Evolutionary conservation across 1,284 basidiomycete genomes (phyloP).

Genomic region (Flammula alnicola): DNA sequence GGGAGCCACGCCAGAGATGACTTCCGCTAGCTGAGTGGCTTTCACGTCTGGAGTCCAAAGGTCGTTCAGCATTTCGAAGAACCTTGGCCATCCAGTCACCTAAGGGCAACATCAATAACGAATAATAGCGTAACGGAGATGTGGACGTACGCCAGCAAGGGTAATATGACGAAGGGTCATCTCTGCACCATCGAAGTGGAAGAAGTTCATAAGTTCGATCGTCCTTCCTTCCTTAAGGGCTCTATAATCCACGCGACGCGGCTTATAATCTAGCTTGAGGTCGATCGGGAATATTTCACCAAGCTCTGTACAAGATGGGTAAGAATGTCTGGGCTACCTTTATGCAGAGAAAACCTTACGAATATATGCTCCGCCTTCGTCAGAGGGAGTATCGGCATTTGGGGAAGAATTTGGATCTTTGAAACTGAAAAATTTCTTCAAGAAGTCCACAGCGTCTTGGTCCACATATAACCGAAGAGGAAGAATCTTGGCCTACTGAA

Average conservation of each 20-base stretch:
- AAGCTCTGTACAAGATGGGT: slow-evolving; percentile 59
- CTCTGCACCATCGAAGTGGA: slow-evolving; percentile 98
- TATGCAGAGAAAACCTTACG: slow-evolving; percentile 49
- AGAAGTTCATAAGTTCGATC: slow-evolving; percentile 99
- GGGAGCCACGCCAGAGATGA: slow-evolving; percentile 96
- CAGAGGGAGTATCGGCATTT: slow-evolving; percentile 38
- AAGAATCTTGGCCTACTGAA: slow-evolving; percentile 77
- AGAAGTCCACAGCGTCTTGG: slow-evolving; percentile 97
- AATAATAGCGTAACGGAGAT: not conserved
- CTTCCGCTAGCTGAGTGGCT: slow-evolving; percentile 95
- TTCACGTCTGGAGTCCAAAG: slow-evolving; percentile 99
- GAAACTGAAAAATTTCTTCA: slow-evolving; percentile 96
- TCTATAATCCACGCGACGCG: slow-evolving; percentile 93
- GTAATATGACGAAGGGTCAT: slow-evolving; percentile 97
- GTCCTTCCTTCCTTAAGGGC: slow-evolving; percentile 92
- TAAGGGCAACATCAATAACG: slow-evolving; percentile 33
- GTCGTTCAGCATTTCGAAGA: slow-evolving; percentile 93
- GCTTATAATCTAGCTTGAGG: slow-evolving; percentile 97
- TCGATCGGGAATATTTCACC: slow-evolving; percentile 90
- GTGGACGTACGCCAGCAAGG: slow-evolving; percentile 77
- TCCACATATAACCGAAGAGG: slow-evolving; percentile 94
- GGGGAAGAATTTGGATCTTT: slow-evolving; percentile 60
- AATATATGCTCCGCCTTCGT: slow-evolving; percentile 68
- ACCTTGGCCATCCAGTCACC: slow-evolving; percentile 88
- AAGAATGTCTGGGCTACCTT: not conserved